Percentiles rank a stretch among this genome's conserved stretches.
Conservation (phyloP, 257 asterid genomes). For the Leptodermis oblonga region DNA sequence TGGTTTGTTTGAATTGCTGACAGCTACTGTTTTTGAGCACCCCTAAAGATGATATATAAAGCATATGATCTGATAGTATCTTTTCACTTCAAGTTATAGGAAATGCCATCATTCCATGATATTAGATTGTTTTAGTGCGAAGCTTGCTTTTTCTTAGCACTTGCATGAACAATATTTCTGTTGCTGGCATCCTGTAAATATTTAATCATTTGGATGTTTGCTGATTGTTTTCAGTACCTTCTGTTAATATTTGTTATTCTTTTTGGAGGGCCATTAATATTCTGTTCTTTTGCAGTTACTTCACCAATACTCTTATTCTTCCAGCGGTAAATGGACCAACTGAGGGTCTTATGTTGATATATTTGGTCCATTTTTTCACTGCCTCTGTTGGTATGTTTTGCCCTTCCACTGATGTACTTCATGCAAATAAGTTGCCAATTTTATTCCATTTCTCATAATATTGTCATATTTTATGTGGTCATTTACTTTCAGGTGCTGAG, state of each 20-base stretch:
- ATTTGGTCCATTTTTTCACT: constrained; percentile 62
- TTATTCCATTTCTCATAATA: background rate
- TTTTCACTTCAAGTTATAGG: background rate
- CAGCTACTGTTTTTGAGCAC: background rate
- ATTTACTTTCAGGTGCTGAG: constrained; percentile 63
- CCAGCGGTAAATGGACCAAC: constrained; percentile 95
- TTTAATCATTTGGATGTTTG: background rate
- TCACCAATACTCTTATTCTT: constrained; percentile 89
- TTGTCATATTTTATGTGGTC: constrained; percentile 13
- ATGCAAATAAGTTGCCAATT: background rate
- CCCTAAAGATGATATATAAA: background rate
- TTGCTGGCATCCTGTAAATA: background rate
- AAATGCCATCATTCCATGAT: no score
- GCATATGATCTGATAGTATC: background rate
- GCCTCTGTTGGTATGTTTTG: constrained; percentile 58
- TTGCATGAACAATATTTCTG: background rate
- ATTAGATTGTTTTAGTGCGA: background rate
- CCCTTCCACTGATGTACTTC: constrained; percentile 15
- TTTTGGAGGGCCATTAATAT: background rate
- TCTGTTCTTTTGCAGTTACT: constrained; percentile 54
- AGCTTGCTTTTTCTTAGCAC: no score
- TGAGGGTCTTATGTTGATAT: constrained; percentile 87
- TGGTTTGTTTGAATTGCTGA: background rate
- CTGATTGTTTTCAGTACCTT: background rate
- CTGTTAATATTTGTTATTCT: background rate